Evolutionary conservation across 805 yeast species (phyloP), one percentile per base, ranked within the genome.

Genomic region (Ogataea parapolymorpha): DNA sequence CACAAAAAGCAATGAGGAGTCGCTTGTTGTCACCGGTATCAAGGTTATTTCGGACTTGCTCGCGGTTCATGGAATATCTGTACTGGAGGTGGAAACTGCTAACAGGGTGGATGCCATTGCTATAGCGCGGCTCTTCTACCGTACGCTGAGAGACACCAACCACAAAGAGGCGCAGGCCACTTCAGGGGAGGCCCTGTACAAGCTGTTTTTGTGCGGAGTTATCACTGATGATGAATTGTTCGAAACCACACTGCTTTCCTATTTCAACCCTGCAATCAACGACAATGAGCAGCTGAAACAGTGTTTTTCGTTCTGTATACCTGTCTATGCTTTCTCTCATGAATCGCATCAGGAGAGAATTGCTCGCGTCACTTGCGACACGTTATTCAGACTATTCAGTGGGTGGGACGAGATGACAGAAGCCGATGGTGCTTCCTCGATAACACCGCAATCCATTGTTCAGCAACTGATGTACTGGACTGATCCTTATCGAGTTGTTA

Each of bases 181-280:
- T 1, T 84, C 91, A 8, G 95, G 91, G 0, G 95, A 87, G 55
- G 95, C 95, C 0, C 66, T 90, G 18, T 85, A 90, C 54, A 90
- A 91, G 64, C 66, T 91, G 37, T 79, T 82, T 51, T 68, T 93
- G 39, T 84, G 91, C 12, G 95, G 85, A 49, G 74, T 85, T 15
- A 71, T 89, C 41, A 74, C 70, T 6, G 89, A 84, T 54, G 81
- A 77, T 42, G 86, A 82, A 42, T 63, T 88, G 27, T 75, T 85
- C 51, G 90, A 84, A 55, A 75, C 85, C 0, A 68, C 90, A 40
- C 63, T 89, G 4, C 61, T 85, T 39, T 74, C 85, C 0, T 91
- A 88, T 55, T 90, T 86, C 64, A 80, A 83, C 39, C 89, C 93
- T 0, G 61, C 67, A 4, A 81, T 82, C 39, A 62, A 75, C 5